A percentile compares a stretch with the other conserved stretches of the same genome.
Conservation (phyloP, 179 eudicot genomes). For the Nepenthes alata region DNA sequence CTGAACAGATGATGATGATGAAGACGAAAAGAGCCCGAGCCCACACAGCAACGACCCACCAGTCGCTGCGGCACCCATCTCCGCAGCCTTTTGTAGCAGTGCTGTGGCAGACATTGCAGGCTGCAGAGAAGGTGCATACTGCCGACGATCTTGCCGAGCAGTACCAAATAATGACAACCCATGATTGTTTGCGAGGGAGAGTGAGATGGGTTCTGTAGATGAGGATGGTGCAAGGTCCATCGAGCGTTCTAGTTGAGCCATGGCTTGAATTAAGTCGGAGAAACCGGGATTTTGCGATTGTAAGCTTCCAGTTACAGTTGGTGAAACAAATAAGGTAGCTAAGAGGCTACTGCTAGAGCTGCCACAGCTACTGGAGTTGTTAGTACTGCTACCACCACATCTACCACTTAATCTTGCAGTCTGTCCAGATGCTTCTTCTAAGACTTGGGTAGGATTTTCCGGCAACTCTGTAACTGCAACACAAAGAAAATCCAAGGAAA, state of each 20-base stretch:
- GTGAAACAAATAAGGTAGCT: slow-evolving; percentile 74
- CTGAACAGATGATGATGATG: slow-evolving; percentile 25
- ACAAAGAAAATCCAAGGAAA: slow-evolving; percentile 5
- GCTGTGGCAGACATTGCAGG: slow-evolving; percentile 95
- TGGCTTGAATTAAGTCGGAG: slow-evolving; percentile 38
- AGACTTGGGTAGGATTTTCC: slow-evolving; percentile 25
- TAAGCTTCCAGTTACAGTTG: slow-evolving; percentile 35
- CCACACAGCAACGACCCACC: slow-evolving; percentile 74
- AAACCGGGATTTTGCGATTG: slow-evolving; percentile 44
- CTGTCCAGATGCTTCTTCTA: slow-evolving; percentile 24
- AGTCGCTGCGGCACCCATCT: slow-evolving; percentile 58
- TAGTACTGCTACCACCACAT: slow-evolving; percentile 35
- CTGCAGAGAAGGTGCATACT: slow-evolving; percentile 51
- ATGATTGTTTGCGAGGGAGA: slow-evolving; percentile 44
- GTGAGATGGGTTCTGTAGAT: slow-evolving; percentile 55
- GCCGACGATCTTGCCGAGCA: slow-evolving; percentile 47
- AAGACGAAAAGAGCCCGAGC: slow-evolving; percentile 52
- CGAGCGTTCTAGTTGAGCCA: slow-evolving; percentile 37
- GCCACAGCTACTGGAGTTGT: slow-evolving; percentile 41
- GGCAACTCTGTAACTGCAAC: slow-evolving; percentile 23
- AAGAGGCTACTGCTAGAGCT: slow-evolving; percentile 61
- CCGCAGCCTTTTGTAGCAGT: slow-evolving; percentile 87
- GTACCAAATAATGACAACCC: slow-evolving; percentile 50
- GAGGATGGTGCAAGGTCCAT: slow-evolving; percentile 31
- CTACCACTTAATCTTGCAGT: slow-evolving; percentile 23